Conservation (phyloP, 129 eudicot species). For the Kitagawia praeruptora region DNA sequence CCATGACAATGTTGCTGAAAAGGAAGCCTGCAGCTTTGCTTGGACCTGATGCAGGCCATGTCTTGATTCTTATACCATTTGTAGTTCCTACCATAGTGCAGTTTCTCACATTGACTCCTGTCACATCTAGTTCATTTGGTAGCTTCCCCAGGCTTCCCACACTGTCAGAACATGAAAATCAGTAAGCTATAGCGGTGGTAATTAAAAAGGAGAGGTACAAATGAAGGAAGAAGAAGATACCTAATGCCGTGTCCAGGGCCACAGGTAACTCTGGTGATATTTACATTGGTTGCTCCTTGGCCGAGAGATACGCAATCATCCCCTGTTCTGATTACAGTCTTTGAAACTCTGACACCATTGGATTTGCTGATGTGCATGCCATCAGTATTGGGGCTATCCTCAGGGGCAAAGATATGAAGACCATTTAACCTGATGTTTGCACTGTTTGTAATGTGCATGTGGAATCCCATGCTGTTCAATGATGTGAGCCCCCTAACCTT, state of each 20-base stretch:
- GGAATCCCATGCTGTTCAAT: constrained; percentile 51
- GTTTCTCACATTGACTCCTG: constrained; percentile 35
- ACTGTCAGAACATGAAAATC: constrained; percentile 17
- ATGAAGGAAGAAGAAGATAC: constrained; percentile 8
- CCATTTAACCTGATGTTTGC: constrained; percentile 16
- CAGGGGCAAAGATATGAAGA: constrained; percentile 35
- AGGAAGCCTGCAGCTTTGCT: constrained; percentile 38
- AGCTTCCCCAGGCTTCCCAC: constrained; percentile 57
- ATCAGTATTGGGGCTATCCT: constrained; percentile 45
- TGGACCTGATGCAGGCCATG: constrained; percentile 35
- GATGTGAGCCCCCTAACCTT: constrained; percentile 20
- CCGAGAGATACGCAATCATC: constrained; percentile 59
- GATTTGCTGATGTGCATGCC: constrained; percentile 51
- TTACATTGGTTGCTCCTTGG: constrained; percentile 38
- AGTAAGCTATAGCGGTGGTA: not conserved
- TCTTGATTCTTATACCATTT: constrained; percentile 55
- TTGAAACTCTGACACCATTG: constrained; percentile 15
- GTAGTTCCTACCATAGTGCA: constrained; percentile 39
- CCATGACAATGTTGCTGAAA: constrained; percentile 35
- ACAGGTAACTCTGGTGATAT: constrained; percentile 31
- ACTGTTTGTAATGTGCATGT: constrained; percentile 29
- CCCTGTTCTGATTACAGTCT: constrained; percentile 33
- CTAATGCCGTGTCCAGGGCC: constrained; percentile 77
- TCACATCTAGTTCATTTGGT: constrained; percentile 36
- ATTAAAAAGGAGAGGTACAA: not conserved